These are phyloP conservation scores for Geotrichum candidum DNA, from an alignment of 1,139 yeast genomes.

Conservation along the genomic window DNA sequence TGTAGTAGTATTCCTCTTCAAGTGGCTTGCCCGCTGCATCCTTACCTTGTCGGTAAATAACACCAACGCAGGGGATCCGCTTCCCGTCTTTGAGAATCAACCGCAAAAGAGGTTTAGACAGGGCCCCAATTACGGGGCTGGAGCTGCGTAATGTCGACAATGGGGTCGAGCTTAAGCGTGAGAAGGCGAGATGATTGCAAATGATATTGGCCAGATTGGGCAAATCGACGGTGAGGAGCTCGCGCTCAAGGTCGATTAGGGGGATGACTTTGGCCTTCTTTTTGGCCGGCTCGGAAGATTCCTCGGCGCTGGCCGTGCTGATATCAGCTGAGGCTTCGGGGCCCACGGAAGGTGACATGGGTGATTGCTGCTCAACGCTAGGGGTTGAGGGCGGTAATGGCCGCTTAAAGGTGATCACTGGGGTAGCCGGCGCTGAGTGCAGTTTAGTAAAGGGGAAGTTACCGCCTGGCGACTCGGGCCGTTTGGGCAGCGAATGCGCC, in stretches of 20 bases:
- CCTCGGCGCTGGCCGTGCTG: background rate
- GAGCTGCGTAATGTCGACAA: slow-evolving; percentile 62
- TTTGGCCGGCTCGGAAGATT: background rate
- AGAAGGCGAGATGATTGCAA: slow-evolving; percentile 82
- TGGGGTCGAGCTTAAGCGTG: slow-evolving; percentile 83
- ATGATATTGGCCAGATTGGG: slow-evolving; percentile 36
- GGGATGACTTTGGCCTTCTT: background rate
- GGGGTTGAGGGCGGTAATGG: background rate
- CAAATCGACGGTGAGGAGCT: background rate
- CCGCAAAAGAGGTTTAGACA: background rate
- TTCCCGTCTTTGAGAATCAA: background rate
- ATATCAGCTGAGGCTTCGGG: background rate
- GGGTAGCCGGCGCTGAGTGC: background rate
- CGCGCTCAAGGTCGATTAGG: background rate
- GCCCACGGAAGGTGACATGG: background rate
- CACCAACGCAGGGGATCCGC: slow-evolving; percentile 55
- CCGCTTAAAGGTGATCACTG: background rate
- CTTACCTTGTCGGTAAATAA: slow-evolving; percentile 79
- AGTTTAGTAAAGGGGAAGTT: background rate
- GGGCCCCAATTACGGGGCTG: slow-evolving; percentile 18
- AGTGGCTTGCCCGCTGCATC: slow-evolving; percentile 95
- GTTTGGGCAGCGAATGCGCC: background rate
- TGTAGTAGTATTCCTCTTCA: slow-evolving; percentile 89
- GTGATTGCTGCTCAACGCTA: background rate
- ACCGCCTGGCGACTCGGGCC: background rate